phyloP scores from a whole-genome alignment of 2,329 filamentous ascomycete genomes.

The Rugonectria rugulosa region DNA sequence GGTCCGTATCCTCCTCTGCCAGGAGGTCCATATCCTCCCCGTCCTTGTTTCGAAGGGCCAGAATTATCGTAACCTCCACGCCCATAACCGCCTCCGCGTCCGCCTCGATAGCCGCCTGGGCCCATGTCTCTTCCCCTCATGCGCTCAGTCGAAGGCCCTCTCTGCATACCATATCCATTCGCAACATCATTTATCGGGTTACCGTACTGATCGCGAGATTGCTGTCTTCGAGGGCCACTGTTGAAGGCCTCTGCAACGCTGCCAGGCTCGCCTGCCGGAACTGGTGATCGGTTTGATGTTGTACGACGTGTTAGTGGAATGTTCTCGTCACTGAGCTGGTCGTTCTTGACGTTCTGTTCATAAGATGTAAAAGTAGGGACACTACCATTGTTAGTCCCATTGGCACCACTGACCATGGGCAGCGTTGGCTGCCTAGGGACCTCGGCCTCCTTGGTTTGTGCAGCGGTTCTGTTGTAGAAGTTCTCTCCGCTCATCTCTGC shows the following conservation, averaged over 20 bases:
- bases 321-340: constrained; percentile 71
- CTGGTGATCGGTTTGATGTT: constrained; percentile 65
- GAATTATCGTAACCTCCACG: constrained; percentile 60
- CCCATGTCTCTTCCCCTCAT: constrained; percentile 60
- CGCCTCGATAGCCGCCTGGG: constrained; percentile 53
- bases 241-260: constrained; percentile 45
- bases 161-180: constrained; percentile 56
- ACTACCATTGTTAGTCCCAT: constrained; percentile 56
- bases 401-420: constrained; percentile 63
- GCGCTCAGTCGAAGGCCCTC: constrained; percentile 56
- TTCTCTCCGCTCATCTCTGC: constrained; percentile 97
- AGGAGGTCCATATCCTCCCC: constrained; percentile 54
- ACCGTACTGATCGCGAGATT: constrained; percentile 69
- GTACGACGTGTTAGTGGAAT: constrained; percentile 73
- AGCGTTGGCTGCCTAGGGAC: constrained; percentile 63
- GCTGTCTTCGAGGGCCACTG: constrained; percentile 48
- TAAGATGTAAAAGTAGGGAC: constrained; percentile 68
- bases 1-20: constrained; percentile 54
- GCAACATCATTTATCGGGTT: constrained; percentile 58
- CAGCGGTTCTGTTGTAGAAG: constrained; percentile 79
- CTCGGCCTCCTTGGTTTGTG: constrained; percentile 57
- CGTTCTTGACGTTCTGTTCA: constrained; percentile 70
- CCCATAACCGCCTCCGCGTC: constrained; percentile 56
- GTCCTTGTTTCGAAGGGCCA: constrained; percentile 49
- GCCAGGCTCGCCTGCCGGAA: constrained; percentile 51